phyloP scores from a whole-genome alignment of 2,329 filamentous ascomycete species.

The Venturia oleaginea region DNA sequence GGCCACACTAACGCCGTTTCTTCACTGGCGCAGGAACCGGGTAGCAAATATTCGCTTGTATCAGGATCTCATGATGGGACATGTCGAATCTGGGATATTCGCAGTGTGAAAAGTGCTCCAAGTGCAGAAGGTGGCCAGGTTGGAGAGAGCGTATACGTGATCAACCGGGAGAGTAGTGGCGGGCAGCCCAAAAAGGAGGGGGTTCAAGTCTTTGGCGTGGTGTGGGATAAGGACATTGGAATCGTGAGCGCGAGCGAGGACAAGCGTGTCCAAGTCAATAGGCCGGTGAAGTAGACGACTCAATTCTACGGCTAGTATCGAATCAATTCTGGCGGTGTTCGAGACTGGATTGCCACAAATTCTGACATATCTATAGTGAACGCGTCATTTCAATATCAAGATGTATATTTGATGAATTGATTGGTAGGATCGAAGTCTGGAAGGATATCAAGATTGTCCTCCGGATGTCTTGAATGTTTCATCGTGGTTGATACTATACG shows the following conservation, averaged over 20 bases:
- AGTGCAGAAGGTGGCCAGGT: conserved; percentile 40
- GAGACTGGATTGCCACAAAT: no score
- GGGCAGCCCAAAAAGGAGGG: conserved; percentile 57
- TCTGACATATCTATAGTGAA: no score
- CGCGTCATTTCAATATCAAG: no score
- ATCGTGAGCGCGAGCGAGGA: conserved; percentile 92
- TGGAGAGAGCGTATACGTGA: conserved; percentile 66
- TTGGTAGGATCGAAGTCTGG: no score
- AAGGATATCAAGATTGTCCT: no score
- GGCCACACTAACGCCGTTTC: conserved; percentile 73
- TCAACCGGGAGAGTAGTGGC: conserved; percentile 61
- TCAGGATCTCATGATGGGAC: conserved; percentile 90
- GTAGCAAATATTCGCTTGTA: conserved; percentile 72
- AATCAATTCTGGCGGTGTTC: not conserved
- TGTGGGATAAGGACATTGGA: conserved; percentile 77
- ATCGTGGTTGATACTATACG: no score
- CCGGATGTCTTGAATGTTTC: no score
- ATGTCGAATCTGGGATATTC: conserved; percentile 87
- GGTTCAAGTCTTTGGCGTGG: conserved; percentile 80
- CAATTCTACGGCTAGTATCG: not conserved
- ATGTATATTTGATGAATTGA: no score
- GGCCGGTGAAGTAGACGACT: conserved; percentile 27
- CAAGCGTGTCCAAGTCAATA: conserved; percentile 87
- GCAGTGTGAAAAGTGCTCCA: conserved; percentile 57
- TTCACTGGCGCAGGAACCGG: conserved; percentile 49